These are phyloP conservation scores for Auriscalpium microsporum DNA, from an alignment of 768 basidiomycete species.

Conservation along the genomic window DNA sequence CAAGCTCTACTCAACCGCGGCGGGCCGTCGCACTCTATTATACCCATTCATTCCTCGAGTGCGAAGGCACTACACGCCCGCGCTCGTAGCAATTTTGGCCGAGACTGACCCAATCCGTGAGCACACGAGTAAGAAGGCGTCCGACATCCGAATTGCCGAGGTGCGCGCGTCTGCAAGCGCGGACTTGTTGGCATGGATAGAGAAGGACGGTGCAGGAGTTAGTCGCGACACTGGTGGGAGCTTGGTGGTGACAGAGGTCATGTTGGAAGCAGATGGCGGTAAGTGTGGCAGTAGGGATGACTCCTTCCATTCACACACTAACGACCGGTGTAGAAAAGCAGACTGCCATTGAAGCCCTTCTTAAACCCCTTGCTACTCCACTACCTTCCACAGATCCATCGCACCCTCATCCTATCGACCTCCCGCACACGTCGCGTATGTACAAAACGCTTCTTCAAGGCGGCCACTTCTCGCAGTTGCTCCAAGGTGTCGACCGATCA, in stretches of 20 bases:
- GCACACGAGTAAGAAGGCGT: constrained; percentile 80
- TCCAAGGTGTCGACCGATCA: constrained; percentile 43
- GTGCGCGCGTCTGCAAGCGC: constrained; percentile 67
- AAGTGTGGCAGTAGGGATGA: constrained; percentile 18
- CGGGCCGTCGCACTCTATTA: constrained; percentile 76
- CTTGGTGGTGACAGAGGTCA: constrained; percentile 68
- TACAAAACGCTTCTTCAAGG: constrained; percentile 90
- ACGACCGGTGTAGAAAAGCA: constrained; percentile 51
- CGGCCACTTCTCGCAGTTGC: constrained; percentile 71
- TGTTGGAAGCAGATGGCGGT: constrained; percentile 86
- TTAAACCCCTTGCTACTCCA: constrained; percentile 44
- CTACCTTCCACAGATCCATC: constrained; percentile 47
- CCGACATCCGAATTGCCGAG: constrained; percentile 54
- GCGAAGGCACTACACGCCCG: constrained; percentile 82
- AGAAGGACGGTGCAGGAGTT: constrained; percentile 49
- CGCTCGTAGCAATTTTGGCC: constrained; percentile 60
- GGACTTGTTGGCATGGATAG: constrained; percentile 63
- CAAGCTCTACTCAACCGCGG: constrained; percentile 49
- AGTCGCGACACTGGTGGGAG: constrained; percentile 74
- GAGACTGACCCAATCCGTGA: constrained; percentile 64
- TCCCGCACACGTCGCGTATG: constrained; percentile 73
- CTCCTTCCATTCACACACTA: neutral
- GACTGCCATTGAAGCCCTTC: constrained; percentile 49
- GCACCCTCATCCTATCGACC: constrained; percentile 62
- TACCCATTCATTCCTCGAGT: constrained; percentile 79